Conservation (phyloP, 1,284 basidiomycete genomes). For the Ceratobasidium sp. region DNA sequence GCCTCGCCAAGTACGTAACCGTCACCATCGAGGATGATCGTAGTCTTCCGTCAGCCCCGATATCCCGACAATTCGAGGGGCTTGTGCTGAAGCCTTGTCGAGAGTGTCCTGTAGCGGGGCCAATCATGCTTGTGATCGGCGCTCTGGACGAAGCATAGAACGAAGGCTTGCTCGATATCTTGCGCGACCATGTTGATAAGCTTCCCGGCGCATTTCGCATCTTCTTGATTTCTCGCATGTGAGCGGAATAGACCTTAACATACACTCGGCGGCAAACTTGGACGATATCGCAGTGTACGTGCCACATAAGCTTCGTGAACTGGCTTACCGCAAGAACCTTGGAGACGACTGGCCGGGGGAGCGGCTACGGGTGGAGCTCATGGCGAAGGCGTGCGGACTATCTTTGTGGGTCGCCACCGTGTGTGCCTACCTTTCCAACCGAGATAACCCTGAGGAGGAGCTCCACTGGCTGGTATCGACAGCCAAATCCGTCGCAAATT, state of each 20-base stretch:
- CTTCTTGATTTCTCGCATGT: slow-evolving; percentile 10
- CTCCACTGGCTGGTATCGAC: slow-evolving; percentile 42
- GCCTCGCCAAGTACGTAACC: neutral
- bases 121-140: slow-evolving; percentile 1
- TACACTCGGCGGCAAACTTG: neutral
- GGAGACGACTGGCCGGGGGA: slow-evolving; percentile 46
- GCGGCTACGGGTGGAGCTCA: slow-evolving; percentile 41
- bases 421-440: slow-evolving; percentile 46
- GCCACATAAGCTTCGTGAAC: neutral
- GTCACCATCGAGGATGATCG: neutral
- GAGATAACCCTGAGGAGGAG: slow-evolving; percentile 45
- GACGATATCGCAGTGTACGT: neutral
- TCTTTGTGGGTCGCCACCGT: slow-evolving; percentile 51
- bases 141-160: no score
- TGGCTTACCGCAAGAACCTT: neutral
- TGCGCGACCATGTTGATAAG: neutral
- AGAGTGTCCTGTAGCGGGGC: neutral
- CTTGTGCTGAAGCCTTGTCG: neutral
- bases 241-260: neutral
- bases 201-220: neutral
- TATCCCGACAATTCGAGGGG: slow-evolving; percentile 14
- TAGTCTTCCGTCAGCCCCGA: neutral
- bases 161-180: slow-evolving; percentile 3
- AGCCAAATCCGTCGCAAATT: neutral
- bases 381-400: slow-evolving; percentile 49